phyloP scores from a whole-genome alignment of 2,329 filamentous ascomycete genomes.

The Didymella arachidicola region DNA sequence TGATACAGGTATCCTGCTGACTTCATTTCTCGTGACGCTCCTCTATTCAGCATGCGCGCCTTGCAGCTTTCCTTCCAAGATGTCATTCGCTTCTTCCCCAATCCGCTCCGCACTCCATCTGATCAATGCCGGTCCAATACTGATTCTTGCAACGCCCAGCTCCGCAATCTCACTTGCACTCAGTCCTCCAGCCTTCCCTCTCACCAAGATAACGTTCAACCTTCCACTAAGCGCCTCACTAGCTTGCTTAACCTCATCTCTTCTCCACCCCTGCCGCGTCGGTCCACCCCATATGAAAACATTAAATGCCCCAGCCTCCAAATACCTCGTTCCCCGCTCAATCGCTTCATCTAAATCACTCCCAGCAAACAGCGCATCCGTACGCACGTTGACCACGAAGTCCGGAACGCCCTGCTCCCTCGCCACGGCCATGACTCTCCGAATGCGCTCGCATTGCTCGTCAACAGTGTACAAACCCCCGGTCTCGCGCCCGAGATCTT shows the following conservation, averaged over 20 bases:
- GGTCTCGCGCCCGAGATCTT: conserved; percentile 55
- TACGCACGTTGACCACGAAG: conserved; percentile 61
- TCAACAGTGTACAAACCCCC: conserved; percentile 53
- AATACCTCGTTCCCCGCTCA: conserved; percentile 62
- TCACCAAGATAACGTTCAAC: conserved; percentile 41
- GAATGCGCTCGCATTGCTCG: conserved; percentile 60
- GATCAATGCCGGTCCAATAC: conserved; percentile 44
- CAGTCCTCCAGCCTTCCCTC: conserved; percentile 28
- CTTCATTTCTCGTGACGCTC: background rate
- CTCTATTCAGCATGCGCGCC: background rate
- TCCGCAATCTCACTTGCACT: conserved; percentile 36
- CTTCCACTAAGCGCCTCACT: conserved; percentile 33
- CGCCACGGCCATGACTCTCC: conserved; percentile 54
- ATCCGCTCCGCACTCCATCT: conserved; percentile 22
- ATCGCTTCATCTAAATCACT: conserved; percentile 59
- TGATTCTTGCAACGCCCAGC: conserved; percentile 45
- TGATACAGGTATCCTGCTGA: background rate
- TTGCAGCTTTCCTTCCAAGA: conserved; percentile 19
- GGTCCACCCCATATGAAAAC: conserved; percentile 68
- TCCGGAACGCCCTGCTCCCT: conserved; percentile 56
- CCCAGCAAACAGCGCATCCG: conserved; percentile 60
- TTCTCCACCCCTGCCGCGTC: conserved; percentile 44
- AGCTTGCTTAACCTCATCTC: conserved; percentile 33
- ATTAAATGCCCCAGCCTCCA: conserved; percentile 65
- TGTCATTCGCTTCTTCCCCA: conserved; percentile 28